Percentiles rank a stretch among this genome's conserved stretches.
phyloP scores from a whole-genome alignment of 2,329 filamentous ascomycete genomes.

The Fusarium floridanum region DNA sequence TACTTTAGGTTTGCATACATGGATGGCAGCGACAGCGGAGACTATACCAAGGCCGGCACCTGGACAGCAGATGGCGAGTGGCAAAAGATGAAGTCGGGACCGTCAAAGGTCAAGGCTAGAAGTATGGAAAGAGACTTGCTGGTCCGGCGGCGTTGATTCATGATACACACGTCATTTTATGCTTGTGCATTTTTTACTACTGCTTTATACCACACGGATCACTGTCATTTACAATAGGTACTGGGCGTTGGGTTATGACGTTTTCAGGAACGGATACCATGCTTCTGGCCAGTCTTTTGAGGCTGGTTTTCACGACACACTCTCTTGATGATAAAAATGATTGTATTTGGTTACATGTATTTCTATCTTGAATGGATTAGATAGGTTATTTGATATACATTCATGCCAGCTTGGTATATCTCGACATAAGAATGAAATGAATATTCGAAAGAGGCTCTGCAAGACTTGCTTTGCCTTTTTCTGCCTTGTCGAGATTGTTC shows the following conservation, averaged over 20 bases:
- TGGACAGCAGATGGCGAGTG: slow-evolving; percentile 76
- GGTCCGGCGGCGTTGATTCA: slow-evolving; percentile 34
- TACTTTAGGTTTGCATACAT: slow-evolving; percentile 85
- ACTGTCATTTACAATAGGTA: slow-evolving; percentile 17
- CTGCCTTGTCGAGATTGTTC: not conserved
- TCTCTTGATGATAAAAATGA: not conserved
- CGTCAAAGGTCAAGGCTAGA: slow-evolving; percentile 60
- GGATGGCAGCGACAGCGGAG: slow-evolving; percentile 71
- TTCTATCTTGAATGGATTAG: not conserved
- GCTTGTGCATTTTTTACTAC: not conserved
- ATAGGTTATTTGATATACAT: not conserved
- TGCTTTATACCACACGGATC: slow-evolving; percentile 5
- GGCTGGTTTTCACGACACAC: not conserved
- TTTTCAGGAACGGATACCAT: not conserved
- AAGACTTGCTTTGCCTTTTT: not conserved
- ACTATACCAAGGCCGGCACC: slow-evolving; percentile 81
- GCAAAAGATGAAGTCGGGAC: slow-evolving; percentile 73
- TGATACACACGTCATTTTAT: slow-evolving; percentile 7
- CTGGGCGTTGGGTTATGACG: not conserved
- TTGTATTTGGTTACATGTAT: not conserved
- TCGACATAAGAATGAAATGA: not conserved
- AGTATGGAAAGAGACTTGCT: slow-evolving; percentile 41
- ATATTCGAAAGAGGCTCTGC: no score
- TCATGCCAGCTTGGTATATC: not conserved
- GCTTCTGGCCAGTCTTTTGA: not conserved